phyloP scores from a whole-genome alignment of 495 filamentous ascomycete genomes.

The Chaetomium fimeti region DNA sequence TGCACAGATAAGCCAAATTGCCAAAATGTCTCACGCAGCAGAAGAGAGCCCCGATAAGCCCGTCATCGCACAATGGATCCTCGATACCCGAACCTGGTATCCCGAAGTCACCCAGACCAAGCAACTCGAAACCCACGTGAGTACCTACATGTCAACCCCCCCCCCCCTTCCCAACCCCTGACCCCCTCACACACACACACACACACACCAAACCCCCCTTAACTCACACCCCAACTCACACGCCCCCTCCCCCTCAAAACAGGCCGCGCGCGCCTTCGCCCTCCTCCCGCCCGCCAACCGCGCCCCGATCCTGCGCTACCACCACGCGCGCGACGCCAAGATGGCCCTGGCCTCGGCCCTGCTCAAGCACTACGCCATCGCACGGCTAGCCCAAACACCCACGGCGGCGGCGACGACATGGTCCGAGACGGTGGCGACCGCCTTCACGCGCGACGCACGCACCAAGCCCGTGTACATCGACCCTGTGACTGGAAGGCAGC shows the following conservation, averaged over 20 bases:
- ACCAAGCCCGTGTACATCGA: slow-evolving; percentile 60
- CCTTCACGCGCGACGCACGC: slow-evolving; percentile 56
- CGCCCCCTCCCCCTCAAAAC: background rate
- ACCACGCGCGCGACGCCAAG: slow-evolving; percentile 62
- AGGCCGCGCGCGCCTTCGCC: slow-evolving; percentile 57
- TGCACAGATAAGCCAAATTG: background rate
- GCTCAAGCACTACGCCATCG: slow-evolving; percentile 73
- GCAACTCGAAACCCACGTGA: slow-evolving; percentile 44
- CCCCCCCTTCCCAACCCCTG: background rate
- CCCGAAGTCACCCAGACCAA: slow-evolving; percentile 42
- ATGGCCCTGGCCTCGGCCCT: slow-evolving; percentile 72
- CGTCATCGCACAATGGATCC: slow-evolving; percentile 46
- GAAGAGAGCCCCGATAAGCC: background rate
- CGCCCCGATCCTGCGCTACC: slow-evolving; percentile 53
- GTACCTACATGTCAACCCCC: slow-evolving; percentile 2
- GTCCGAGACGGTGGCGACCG: slow-evolving; percentile 47
- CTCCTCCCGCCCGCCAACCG: slow-evolving; percentile 57
- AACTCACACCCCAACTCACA: background rate
- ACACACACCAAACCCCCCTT: no score
- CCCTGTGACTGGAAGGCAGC: slow-evolving; percentile 29
- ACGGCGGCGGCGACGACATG: slow-evolving; percentile 53
- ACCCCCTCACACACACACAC: background rate
- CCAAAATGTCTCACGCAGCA: slow-evolving; percentile 9
- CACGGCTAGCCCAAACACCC: slow-evolving; percentile 45
- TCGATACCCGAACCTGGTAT: slow-evolving; percentile 49